Percentiles rank a stretch among this genome's conserved stretches.
phyloP scores from a whole-genome alignment of 352 stramenopile genomes.

The Globisporangium abappressorium region DNA sequence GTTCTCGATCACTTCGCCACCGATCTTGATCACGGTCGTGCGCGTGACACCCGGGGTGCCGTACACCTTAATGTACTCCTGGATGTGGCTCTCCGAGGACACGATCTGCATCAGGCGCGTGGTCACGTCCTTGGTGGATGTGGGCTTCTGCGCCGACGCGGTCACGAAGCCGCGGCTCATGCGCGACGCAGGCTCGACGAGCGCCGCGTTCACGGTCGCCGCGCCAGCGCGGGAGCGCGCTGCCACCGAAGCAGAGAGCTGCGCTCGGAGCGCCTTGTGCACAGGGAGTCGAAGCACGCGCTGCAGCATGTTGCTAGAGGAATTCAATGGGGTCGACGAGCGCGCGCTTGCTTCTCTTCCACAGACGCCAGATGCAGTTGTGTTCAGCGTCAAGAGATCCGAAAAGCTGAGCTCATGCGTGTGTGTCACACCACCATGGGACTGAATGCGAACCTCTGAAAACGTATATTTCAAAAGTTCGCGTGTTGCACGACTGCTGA shows the following conservation, averaged over 20 bases:
- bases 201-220: neutral
- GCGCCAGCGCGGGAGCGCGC: neutral
- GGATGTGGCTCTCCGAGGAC: slow-evolving; percentile 46
- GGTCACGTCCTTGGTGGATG: slow-evolving; percentile 52
- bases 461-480: neutral
- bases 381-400: neutral
- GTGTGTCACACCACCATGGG: too few species aligned
- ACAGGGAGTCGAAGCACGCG: slow-evolving; percentile 18
- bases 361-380: neutral
- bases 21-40: slow-evolving; percentile 89
- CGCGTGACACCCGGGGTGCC: slow-evolving; percentile 63
- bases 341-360: too few species aligned
- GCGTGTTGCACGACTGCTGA: neutral
- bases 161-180: slow-evolving; percentile 15
- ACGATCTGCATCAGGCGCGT: slow-evolving; percentile 61
- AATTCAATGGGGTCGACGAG: neutral
- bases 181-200: slow-evolving; percentile 1
- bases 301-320: slow-evolving; percentile 19
- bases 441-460: slow-evolving; percentile 1
- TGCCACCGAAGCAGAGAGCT: slow-evolving; percentile 4
- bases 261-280: slow-evolving; percentile 16
- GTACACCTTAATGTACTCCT: slow-evolving; percentile 75
- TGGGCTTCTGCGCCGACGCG: slow-evolving; percentile 15
- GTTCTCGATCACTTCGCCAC: slow-evolving; percentile 85
- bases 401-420: neutral